Conservation (phyloP, 352 stramenopile genomes). For the Globisporangium acanthophoron region DNA sequence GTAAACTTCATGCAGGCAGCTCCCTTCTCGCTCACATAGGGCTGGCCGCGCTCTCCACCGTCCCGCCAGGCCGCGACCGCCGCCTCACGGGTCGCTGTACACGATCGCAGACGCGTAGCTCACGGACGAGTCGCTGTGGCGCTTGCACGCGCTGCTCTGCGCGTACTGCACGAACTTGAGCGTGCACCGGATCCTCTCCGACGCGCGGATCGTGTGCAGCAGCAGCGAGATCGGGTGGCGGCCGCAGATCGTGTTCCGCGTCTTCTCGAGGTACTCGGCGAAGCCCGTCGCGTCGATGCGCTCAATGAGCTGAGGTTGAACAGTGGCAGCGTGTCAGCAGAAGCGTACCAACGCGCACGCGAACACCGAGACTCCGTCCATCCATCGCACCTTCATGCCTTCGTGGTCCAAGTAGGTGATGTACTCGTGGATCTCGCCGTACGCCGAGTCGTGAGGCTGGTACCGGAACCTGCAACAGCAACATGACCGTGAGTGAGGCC, state of each 20-base stretch:
- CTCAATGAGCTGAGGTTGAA: constrained; percentile 76
- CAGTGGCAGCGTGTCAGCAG: neutral
- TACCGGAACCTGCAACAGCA: constrained; percentile 79
- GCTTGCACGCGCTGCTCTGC: constrained; percentile 87
- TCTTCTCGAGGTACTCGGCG: constrained; percentile 92
- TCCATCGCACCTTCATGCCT: constrained; percentile 55
- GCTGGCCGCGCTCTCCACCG: too few species aligned
- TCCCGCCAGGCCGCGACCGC: too few species aligned
- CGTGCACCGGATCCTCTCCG: constrained; percentile 49
- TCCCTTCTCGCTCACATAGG: too few species aligned
- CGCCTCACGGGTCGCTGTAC: constrained; percentile 34
- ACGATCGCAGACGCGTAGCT: constrained; percentile 94
- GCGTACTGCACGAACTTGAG: constrained; percentile 93
- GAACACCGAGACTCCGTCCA: neutral
- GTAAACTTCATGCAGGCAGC: too few species aligned
- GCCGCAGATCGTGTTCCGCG: constrained; percentile 96
- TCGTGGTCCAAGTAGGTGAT: constrained; percentile 94
- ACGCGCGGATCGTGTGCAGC: constrained; percentile 54
- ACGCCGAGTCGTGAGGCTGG: constrained; percentile 75
- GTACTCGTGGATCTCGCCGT: constrained; percentile 91
- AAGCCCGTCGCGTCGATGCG: constrained; percentile 89
- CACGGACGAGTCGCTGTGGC: constrained; percentile 88
- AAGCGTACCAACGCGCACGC: neutral
- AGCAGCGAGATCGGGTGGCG: constrained; percentile 91
- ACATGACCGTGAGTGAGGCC: too few species aligned